phyloP scores from a whole-genome alignment of 192 early-diverging fungal genomes.

The Paraglomus brasilianum region DNA sequence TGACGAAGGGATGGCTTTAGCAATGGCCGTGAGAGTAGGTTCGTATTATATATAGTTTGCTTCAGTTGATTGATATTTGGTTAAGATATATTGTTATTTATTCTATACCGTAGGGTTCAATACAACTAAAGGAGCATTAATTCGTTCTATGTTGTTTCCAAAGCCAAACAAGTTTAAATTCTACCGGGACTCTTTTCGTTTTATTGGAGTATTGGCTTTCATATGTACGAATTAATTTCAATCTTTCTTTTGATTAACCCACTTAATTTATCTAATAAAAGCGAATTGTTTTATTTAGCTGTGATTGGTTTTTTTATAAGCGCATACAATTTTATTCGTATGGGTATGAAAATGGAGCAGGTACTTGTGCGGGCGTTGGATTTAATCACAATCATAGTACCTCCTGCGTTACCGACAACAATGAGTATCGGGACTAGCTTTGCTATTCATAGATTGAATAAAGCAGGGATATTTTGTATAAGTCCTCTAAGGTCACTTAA shows the following conservation, averaged over 20 bases:
- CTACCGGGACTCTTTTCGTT: slow-evolving; percentile 95
- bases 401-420: slow-evolving; percentile 94
- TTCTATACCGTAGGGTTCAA: slow-evolving; percentile 68
- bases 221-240: slow-evolving; percentile 53
- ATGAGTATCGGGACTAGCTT: slow-evolving; percentile 98
- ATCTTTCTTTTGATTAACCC: background rate
- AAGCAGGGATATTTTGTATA: slow-evolving; percentile 87
- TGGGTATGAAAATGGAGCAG: slow-evolving; percentile 63
- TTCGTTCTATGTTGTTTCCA: slow-evolving; percentile 95
- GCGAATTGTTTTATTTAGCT: slow-evolving; percentile 36
- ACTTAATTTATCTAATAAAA: background rate
- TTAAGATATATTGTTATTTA: background rate
- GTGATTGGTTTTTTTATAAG: slow-evolving; percentile 83
- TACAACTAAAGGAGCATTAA: slow-evolving; percentile 92
- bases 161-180: slow-evolving; percentile 96
- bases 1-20: slow-evolving; percentile 53
- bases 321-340: slow-evolving; percentile 83
- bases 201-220: slow-evolving; percentile 85
- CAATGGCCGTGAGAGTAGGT: slow-evolving; percentile 84
- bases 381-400: slow-evolving; percentile 95
- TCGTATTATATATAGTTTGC: background rate
- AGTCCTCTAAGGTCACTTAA: slow-evolving; percentile 62
- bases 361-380: slow-evolving; percentile 93
- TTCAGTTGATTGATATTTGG: background rate
- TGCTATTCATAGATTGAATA: slow-evolving; percentile 83